A percentile compares a stretch with the other conserved stretches of the same genome.
phyloP scores from a whole-genome alignment of 2,329 filamentous ascomycete species.

The Emericellopsis atlantica region DNA sequence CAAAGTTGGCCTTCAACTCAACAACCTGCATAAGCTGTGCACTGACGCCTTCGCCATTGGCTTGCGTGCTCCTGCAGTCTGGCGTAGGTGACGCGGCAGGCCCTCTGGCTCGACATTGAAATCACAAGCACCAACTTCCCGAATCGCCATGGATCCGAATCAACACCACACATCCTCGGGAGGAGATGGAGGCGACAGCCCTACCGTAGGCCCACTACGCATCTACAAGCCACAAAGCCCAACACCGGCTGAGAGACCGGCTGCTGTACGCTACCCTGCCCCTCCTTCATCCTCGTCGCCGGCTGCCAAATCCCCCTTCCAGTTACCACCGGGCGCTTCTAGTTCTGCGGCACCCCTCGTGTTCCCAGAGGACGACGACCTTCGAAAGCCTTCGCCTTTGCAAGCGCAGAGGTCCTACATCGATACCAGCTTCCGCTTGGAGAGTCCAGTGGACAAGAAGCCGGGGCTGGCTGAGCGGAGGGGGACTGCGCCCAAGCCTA shows the following conservation, averaged over 20 bases:
- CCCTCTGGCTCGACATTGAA: not conserved
- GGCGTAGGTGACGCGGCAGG: slow-evolving; percentile 1
- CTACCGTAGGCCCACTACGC: slow-evolving; percentile 62
- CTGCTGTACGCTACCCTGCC: slow-evolving; percentile 35
- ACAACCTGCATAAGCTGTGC: not conserved
- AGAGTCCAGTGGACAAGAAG: slow-evolving; percentile 42
- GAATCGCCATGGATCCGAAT: slow-evolving; percentile 1
- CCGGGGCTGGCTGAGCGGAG: slow-evolving; percentile 68
- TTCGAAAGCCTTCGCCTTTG: slow-evolving; percentile 28
- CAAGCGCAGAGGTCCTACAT: slow-evolving; percentile 35
- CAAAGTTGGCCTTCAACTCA: not conserved
- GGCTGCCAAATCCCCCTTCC: slow-evolving; percentile 45
- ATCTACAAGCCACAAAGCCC: slow-evolving; percentile 71
- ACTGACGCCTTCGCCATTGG: not conserved
- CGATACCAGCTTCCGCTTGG: slow-evolving; percentile 40
- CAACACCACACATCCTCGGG: slow-evolving; percentile 32
- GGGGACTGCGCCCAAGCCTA: slow-evolving; percentile 67
- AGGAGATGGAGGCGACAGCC: slow-evolving; percentile 47
- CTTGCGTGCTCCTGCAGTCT: not conserved
- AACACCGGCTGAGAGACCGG: slow-evolving; percentile 30
- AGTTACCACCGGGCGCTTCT: slow-evolving; percentile 54
- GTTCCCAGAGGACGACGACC: slow-evolving; percentile 60
- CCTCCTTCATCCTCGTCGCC: slow-evolving; percentile 26
- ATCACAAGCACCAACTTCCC: no score
- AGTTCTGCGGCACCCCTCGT: slow-evolving; percentile 55